Conservation (phyloP, 2,329 filamentous ascomycete species). For the Pseudonectria buxi region DNA sequence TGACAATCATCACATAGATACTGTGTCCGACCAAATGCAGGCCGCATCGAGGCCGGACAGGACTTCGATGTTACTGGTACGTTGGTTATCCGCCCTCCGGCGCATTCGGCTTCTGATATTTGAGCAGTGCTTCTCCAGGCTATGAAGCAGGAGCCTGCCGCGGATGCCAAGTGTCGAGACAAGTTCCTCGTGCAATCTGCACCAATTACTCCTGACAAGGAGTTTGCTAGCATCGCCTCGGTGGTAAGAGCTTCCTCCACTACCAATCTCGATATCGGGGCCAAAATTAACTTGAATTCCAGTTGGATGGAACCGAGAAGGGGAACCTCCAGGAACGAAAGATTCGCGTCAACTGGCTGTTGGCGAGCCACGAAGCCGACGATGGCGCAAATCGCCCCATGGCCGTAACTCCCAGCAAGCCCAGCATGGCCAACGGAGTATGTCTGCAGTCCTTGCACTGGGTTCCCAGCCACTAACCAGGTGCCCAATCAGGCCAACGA, state of each 20-base stretch:
- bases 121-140: constrained; percentile 81
- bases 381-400: constrained; percentile 16
- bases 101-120: neutral
- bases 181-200: constrained; percentile 97
- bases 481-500: constrained; percentile 25
- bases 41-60: constrained; percentile 84
- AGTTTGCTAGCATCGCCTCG: constrained; percentile 70
- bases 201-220: constrained; percentile 73
- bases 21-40: constrained; percentile 94
- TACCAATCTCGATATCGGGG: too few species aligned
- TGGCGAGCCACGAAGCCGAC: constrained; percentile 45
- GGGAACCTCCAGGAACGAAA: constrained; percentile 82
- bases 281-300: constrained; percentile 4
- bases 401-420: constrained; percentile 35
- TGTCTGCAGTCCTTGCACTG: constrained; percentile 12
- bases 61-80: constrained; percentile 89
- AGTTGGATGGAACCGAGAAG: constrained; percentile 80
- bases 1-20: constrained; percentile 56
- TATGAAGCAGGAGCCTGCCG: constrained; percentile 89
- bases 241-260: constrained; percentile 54
- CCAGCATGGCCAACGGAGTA: constrained; percentile 35
- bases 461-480: constrained; percentile 7
- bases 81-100: constrained; percentile 15
- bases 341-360: constrained; percentile 83
- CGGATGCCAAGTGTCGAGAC: constrained; percentile 86